These are phyloP conservation scores for Cryphonectria parasitica DNA, from an alignment of 2,329 filamentous ascomycete genomes.

Conservation along the genomic window DNA sequence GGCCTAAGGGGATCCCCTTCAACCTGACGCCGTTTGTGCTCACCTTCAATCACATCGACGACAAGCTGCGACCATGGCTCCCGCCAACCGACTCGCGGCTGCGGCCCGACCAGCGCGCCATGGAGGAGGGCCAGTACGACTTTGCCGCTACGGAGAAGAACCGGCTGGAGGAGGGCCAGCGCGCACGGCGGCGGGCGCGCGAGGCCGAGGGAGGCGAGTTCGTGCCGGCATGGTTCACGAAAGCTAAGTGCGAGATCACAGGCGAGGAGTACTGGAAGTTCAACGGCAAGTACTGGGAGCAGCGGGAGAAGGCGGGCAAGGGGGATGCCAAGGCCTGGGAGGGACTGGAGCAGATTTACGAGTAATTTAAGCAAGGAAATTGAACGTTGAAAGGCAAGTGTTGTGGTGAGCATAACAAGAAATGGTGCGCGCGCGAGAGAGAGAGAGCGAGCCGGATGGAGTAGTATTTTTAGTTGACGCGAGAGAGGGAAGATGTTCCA, in stretches of 20 bases:
- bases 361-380: background rate
- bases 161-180: slow-evolving; percentile 88
- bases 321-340: slow-evolving; percentile 67
- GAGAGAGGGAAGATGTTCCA: background rate
- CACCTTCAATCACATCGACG: slow-evolving; percentile 89
- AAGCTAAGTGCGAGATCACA: slow-evolving; percentile 73
- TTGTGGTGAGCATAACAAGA: too few relatives aligned
- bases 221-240: slow-evolving; percentile 81
- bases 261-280: slow-evolving; percentile 92
- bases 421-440: too few relatives aligned
- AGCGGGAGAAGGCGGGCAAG: slow-evolving; percentile 67
- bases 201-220: slow-evolving; percentile 84
- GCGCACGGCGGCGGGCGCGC: slow-evolving; percentile 71
- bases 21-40: slow-evolving; percentile 94
- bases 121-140: slow-evolving; percentile 99
- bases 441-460: too few relatives aligned
- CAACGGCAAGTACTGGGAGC: slow-evolving; percentile 85
- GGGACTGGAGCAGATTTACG: slow-evolving; percentile 76
- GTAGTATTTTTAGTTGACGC: background rate
- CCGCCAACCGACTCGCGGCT: slow-evolving; percentile 94
- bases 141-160: slow-evolving; percentile 93
- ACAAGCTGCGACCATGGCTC: slow-evolving; percentile 75
- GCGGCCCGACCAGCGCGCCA: slow-evolving; percentile 91
- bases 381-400: background rate
- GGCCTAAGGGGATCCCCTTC: slow-evolving; percentile 87